These are phyloP conservation scores for Cryptosporidium bovis DNA, from an alignment of 169 alveolate genomes.

Conservation along the genomic window DNA sequence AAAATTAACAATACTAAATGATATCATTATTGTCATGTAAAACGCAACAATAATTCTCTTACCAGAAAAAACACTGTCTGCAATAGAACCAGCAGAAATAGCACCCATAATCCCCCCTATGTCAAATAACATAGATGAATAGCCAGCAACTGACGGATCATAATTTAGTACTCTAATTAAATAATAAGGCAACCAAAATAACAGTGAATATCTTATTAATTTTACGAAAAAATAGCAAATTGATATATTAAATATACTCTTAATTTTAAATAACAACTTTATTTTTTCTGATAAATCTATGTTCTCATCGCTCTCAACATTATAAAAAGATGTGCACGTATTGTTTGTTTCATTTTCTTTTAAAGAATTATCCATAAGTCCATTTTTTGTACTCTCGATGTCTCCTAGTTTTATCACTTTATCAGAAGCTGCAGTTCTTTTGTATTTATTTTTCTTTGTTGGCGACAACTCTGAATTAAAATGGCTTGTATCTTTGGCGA, in stretches of 20 bases:
- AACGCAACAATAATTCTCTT: slow-evolving; percentile 63
- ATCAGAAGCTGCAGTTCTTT: neutral
- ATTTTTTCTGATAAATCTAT: neutral
- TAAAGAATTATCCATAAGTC: neutral
- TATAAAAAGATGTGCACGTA: neutral
- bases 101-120: slow-evolving; percentile 81
- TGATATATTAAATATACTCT: slow-evolving; percentile 49
- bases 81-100: slow-evolving; percentile 76
- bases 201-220: slow-evolving; percentile 77
- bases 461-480: slow-evolving; percentile 50
- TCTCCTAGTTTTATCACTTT: neutral
- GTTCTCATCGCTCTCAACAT: slow-evolving; percentile 10
- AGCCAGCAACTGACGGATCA: slow-evolving; percentile 77
- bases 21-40: slow-evolving; percentile 38
- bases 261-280: slow-evolving; percentile 10
- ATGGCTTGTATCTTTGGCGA: neutral
- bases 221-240: slow-evolving; percentile 78
- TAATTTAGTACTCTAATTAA: slow-evolving; percentile 67
- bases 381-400: too few species aligned
- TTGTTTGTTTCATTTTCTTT: slow-evolving; percentile 1
- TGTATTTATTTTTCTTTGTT: slow-evolving; percentile 28
- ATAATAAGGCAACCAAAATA: slow-evolving; percentile 81
- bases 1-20: slow-evolving; percentile 31
- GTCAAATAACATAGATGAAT: slow-evolving; percentile 77
- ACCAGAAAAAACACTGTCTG: slow-evolving; percentile 45